phyloP scores from a whole-genome alignment of 148 eudicot species.

The Rhododendron simsii region DNA sequence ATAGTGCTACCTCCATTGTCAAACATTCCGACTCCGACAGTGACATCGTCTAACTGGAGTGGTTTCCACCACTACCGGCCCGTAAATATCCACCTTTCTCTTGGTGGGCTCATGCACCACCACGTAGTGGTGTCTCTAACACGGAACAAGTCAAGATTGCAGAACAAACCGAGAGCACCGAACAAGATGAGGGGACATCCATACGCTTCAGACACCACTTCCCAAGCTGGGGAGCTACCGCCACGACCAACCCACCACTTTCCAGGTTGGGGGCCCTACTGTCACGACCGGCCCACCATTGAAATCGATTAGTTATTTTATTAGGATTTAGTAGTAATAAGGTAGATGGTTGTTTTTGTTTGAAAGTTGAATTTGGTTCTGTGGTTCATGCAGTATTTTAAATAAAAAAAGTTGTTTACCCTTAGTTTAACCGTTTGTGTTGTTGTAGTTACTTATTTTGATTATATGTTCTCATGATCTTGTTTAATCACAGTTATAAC shows the following conservation, averaged over 20 bases:
- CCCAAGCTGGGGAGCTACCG: too few species aligned
- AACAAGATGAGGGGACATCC: background rate
- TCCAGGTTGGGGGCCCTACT: too few species aligned
- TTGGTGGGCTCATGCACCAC: background rate
- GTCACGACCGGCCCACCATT: background rate
- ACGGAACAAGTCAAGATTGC: background rate
- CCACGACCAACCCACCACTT: too few species aligned
- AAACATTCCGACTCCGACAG: background rate
- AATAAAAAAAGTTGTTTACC: background rate
- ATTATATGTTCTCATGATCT: background rate
- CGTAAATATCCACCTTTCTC: background rate
- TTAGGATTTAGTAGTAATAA: background rate
- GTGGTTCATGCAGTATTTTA: background rate
- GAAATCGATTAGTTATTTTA: background rate
- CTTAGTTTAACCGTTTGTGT: background rate
- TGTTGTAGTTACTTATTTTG: background rate
- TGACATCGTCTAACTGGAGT: background rate
- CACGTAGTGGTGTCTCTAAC: background rate
- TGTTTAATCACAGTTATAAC: too few species aligned
- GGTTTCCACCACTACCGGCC: background rate
- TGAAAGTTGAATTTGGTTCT: background rate
- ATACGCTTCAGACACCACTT: background rate
- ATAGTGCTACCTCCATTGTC: background rate
- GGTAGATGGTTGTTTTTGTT: background rate
- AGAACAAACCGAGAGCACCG: background rate